These are phyloP conservation scores for Pseudoneurospora amorphoporcata DNA, from an alignment of 495 filamentous ascomycete genomes.

Conservation along the genomic window DNA sequence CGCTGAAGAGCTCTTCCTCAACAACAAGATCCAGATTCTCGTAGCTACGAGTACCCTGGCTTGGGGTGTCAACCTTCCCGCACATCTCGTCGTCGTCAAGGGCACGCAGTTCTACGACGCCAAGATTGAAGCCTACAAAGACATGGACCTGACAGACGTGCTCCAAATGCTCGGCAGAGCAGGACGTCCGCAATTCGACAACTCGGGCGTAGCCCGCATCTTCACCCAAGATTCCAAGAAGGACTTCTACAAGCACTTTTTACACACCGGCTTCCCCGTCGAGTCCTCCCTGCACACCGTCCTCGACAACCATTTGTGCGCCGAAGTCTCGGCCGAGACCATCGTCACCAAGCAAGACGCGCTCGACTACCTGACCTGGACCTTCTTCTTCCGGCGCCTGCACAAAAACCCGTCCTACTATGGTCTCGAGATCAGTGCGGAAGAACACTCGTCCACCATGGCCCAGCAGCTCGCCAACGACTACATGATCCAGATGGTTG, in stretches of 20 bases:
- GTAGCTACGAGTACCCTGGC: slow-evolving; percentile 95
- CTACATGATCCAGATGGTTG: slow-evolving; percentile 85
- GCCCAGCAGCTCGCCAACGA: slow-evolving; percentile 80
- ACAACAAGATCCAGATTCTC: slow-evolving; percentile 96
- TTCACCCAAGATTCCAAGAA: slow-evolving; percentile 98
- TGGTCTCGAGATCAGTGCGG: slow-evolving; percentile 83
- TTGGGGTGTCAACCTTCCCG: slow-evolving; percentile 97
- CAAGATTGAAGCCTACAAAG: slow-evolving; percentile 93
- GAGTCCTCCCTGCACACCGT: slow-evolving; percentile 95
- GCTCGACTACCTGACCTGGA: slow-evolving; percentile 97
- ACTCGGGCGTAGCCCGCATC: slow-evolving; percentile 88
- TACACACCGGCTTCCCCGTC: slow-evolving; percentile 96
- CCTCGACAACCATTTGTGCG: slow-evolving; percentile 91
- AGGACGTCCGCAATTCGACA: slow-evolving; percentile 92
- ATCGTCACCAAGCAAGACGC: slow-evolving; percentile 92
- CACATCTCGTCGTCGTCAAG: slow-evolving; percentile 95
- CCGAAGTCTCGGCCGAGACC: slow-evolving; percentile 88
- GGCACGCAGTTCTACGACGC: slow-evolving; percentile 98
- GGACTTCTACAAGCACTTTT: slow-evolving; percentile 99
- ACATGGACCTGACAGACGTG: slow-evolving; percentile 98
- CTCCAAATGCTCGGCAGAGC: slow-evolving; percentile 97
- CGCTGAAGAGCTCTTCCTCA: slow-evolving; percentile 86
- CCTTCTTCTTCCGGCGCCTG: slow-evolving; percentile 93
- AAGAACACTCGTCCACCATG: slow-evolving; percentile 82
- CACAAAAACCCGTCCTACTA: slow-evolving; percentile 99